A percentile compares a stretch with the other conserved stretches of the same genome.
These are phyloP conservation scores for Angophora floribunda DNA, from an alignment of 345 rosid species.

Conservation along the genomic window DNA sequence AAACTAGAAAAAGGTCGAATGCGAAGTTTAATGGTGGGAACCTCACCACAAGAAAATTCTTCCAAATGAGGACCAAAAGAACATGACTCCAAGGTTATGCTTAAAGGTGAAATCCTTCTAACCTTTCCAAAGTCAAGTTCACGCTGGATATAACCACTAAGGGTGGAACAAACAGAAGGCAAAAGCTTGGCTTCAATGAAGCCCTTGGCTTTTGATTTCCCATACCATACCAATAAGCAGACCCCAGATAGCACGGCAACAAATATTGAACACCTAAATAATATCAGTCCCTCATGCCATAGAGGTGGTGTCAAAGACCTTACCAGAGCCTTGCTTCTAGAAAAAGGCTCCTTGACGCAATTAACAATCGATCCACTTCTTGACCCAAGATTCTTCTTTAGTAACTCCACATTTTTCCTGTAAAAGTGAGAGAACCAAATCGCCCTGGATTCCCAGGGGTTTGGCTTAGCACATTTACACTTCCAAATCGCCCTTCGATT, in stretches of 20 bases:
- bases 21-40: conserved; percentile 68
- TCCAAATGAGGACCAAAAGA: conserved; percentile 68
- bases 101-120: conserved; percentile 72
- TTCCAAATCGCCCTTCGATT: conserved; percentile 17
- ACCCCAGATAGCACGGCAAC: conserved; percentile 71
- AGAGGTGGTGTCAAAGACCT: conserved; percentile 57
- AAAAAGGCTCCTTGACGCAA: conserved; percentile 53
- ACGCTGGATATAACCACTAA: conserved; percentile 70
- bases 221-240: conserved; percentile 85
- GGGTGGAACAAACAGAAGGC: conserved; percentile 75
- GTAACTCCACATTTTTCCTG: conserved; percentile 52
- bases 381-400: conserved; percentile 52
- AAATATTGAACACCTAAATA: conserved; percentile 76
- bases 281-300: conserved; percentile 70
- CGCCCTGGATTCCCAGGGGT: conserved; percentile 61
- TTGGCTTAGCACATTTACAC: conserved; percentile 37
- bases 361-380: conserved; percentile 49
- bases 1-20: conserved; percentile 79
- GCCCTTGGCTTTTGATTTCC: conserved; percentile 60
- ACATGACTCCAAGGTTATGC: conserved; percentile 73
- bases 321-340: conserved; percentile 48
- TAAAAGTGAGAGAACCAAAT: conserved; percentile 51
- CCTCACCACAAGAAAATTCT: conserved; percentile 93
- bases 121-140: conserved; percentile 82
- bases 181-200: conserved; percentile 74